Conservation (phyloP, 1,139 yeast species). For the Saccharomyces uvarum region DNA sequence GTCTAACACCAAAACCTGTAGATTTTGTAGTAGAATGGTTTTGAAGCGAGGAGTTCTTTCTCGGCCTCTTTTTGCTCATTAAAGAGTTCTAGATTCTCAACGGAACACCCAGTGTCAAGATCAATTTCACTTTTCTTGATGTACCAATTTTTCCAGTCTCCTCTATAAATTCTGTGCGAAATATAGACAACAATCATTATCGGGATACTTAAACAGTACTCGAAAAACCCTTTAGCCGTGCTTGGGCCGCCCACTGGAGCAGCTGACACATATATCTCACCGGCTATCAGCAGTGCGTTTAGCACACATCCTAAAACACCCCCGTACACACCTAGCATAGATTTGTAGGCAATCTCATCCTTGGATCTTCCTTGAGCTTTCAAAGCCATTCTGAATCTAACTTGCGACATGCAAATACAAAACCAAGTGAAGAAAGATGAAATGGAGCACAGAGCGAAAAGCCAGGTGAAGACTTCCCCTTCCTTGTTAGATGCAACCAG, state of each 20-base stretch:
- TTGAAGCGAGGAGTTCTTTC: slow-evolving; percentile 17
- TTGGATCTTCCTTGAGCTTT: slow-evolving; percentile 43
- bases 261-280: slow-evolving; percentile 61
- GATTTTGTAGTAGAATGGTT: slow-evolving; percentile 11
- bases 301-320: slow-evolving; percentile 40
- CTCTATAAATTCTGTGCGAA: slow-evolving; percentile 46
- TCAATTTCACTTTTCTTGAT: slow-evolving; percentile 48
- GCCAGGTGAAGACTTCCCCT: slow-evolving; percentile 51
- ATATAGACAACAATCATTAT: slow-evolving; percentile 46
- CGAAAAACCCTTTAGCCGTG: slow-evolving; percentile 47
- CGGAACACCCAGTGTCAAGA: slow-evolving; percentile 65
- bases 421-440: slow-evolving; percentile 57
- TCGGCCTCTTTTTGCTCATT: slow-evolving; percentile 53
- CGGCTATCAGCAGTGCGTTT: slow-evolving; percentile 41
- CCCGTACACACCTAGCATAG: slow-evolving; percentile 46
- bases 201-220: slow-evolving; percentile 53
- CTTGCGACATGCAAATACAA: slow-evolving; percentile 46
- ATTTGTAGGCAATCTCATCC: slow-evolving; percentile 42
- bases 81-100: slow-evolving; percentile 56
- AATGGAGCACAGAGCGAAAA: slow-evolving; percentile 53
- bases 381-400: slow-evolving; percentile 54
- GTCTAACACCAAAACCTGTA: slow-evolving; percentile 13
- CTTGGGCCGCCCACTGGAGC: slow-evolving; percentile 47
- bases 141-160: slow-evolving; percentile 42
- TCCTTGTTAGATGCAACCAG: slow-evolving; percentile 47